Evolutionary conservation across 805 yeast species (phyloP).

Genomic region (Lipomyces mesembrius): DNA sequence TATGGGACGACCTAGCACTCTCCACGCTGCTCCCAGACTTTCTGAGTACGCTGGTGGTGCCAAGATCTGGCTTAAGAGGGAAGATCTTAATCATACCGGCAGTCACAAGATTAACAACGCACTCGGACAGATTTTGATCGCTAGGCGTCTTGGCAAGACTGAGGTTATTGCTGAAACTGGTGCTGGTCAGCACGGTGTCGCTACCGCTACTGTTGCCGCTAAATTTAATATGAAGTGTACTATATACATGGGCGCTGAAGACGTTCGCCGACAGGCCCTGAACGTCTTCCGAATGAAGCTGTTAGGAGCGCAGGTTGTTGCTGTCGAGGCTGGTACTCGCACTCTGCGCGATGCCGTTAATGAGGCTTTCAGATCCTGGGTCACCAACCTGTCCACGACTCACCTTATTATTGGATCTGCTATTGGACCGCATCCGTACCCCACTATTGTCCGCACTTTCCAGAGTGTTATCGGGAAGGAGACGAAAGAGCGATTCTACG

Average conservation of each 20-base stretch:
- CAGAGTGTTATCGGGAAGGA: conserved; percentile 96
- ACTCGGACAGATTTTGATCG: conserved; percentile 52
- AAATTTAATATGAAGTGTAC: conserved; percentile 86
- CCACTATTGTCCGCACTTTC: conserved; percentile 96
- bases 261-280: conserved; percentile 96
- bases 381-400: conserved; percentile 78
- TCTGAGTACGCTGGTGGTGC: conserved; percentile 93
- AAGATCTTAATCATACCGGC: conserved; percentile 67
- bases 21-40: conserved; percentile 89
- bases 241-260: conserved; percentile 99
- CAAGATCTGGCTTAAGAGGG: conserved; percentile 96
- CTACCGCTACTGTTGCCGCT: conserved; percentile 57
- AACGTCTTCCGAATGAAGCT: conserved; percentile 97
- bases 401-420: conserved; percentile 98
- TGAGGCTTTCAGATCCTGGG: conserved; percentile 97
- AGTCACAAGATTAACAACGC: conserved; percentile 56
- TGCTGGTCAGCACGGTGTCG: conserved; percentile 59
- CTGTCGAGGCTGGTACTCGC: conserved; percentile 92
- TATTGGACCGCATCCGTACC: conserved; percentile 99
- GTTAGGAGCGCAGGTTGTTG: conserved; percentile 92
- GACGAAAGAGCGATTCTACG: conserved; percentile 86
- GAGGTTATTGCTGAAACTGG: conserved; percentile 56
- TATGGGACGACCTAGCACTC: conserved; percentile 94
- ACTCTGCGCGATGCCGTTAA: conserved; percentile 97
- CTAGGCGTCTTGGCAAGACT: conserved; percentile 53